Evolutionary conservation across 345 rosid genomes (phyloP).

Genomic region (Cochlearia excelsa): DNA sequence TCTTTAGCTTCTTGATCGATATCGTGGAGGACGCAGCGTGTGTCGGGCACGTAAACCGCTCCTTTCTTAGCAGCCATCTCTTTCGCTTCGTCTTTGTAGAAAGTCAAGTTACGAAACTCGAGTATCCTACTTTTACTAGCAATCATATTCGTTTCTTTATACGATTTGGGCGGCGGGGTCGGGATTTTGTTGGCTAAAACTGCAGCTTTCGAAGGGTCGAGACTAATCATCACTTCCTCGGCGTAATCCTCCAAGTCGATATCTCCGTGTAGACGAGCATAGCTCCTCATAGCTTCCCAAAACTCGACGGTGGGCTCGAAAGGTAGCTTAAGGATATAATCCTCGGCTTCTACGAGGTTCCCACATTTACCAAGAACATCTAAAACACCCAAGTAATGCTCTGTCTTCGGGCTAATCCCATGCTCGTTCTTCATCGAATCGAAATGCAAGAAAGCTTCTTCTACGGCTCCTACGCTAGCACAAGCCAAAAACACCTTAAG

Average conservation of each 20-base stretch:
- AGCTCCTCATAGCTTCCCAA: constrained; percentile 57
- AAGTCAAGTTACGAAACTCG: constrained; percentile 55
- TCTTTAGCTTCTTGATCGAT: constrained; percentile 84
- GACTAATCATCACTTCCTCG: constrained; percentile 53
- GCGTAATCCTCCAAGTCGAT: constrained; percentile 62
- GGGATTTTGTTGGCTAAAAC: constrained; percentile 41
- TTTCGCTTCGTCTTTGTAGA: constrained; percentile 68
- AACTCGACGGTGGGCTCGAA: constrained; percentile 55
- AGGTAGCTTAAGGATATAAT: constrained; percentile 50
- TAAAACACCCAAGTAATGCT: constrained; percentile 57
- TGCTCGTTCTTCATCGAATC: constrained; percentile 54
- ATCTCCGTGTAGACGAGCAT: constrained; percentile 62
- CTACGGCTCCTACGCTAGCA: constrained; percentile 59
- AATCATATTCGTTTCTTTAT: constrained; percentile 53
- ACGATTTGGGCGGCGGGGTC: constrained; percentile 56
- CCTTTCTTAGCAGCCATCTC: constrained; percentile 55
- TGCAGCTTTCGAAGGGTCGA: constrained; percentile 57
- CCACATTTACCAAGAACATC: constrained; percentile 72
- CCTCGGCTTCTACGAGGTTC: constrained; percentile 55
- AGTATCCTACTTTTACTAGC: constrained; percentile 60
- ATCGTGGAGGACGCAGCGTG: constrained; percentile 68
- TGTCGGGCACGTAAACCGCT: constrained; percentile 61
- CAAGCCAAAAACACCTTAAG: constrained; percentile 56
- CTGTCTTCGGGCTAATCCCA: constrained; percentile 44
- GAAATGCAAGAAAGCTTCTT: constrained; percentile 70